phyloP scores from a whole-genome alignment of 371 early-diverging fungal genomes.

The Mucor ambiguus region DNA sequence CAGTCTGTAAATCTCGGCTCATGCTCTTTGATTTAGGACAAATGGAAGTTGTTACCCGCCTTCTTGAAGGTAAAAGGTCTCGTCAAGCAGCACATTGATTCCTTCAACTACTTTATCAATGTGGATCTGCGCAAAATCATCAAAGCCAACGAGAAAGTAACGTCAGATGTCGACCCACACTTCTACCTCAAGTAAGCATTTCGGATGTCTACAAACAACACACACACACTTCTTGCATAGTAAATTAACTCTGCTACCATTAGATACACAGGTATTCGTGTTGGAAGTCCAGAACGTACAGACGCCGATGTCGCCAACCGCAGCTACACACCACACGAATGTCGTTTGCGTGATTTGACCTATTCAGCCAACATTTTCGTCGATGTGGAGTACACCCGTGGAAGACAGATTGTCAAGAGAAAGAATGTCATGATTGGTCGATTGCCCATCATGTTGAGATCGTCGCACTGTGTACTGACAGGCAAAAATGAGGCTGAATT shows the following conservation, averaged over 20 bases:
- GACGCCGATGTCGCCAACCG: slow-evolving; percentile 78
- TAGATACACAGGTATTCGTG: slow-evolving; percentile 89
- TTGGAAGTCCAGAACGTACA: slow-evolving; percentile 84
- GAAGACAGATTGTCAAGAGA: slow-evolving; percentile 85
- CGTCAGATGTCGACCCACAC: slow-evolving; percentile 98
- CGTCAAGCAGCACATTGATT: slow-evolving; percentile 99
- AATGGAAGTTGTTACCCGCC: slow-evolving; percentile 97
- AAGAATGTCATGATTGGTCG: slow-evolving; percentile 93
- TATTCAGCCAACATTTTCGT: slow-evolving; percentile 97
- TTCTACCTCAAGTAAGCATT: slow-evolving; percentile 93
- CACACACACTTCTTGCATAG: not conserved
- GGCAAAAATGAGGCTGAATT: slow-evolving; percentile 81
- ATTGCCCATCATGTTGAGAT: slow-evolving; percentile 99
- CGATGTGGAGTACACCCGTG: slow-evolving; percentile 97
- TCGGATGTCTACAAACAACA: too few relatives aligned
- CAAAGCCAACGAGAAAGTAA: slow-evolving; percentile 92
- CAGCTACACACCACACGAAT: slow-evolving; percentile 97
- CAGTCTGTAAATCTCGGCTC: not conserved
- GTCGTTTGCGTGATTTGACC: slow-evolving; percentile 98
- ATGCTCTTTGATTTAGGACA: slow-evolving; percentile 69
- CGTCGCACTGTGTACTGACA: slow-evolving; percentile 86
- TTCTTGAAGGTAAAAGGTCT: slow-evolving; percentile 98
- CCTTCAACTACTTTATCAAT: slow-evolving; percentile 99
- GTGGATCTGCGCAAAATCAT: slow-evolving; percentile 96
- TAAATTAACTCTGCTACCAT: too few relatives aligned